These are phyloP conservation scores for Pelargonium nanum DNA, from an alignment of 345 rosid species.

Conservation along the genomic window DNA sequence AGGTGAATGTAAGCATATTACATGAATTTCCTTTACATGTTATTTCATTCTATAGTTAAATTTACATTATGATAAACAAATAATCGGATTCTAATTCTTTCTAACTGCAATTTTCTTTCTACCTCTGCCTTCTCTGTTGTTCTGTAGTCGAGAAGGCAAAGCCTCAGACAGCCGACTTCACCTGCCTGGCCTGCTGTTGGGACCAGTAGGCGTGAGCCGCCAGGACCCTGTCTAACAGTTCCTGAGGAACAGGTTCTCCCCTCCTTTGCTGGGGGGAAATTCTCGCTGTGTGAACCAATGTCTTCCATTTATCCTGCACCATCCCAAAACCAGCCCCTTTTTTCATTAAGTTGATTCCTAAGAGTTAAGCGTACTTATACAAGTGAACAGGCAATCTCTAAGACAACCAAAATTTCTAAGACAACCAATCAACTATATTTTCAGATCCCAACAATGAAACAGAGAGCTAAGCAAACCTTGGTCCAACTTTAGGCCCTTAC, in stretches of 20 bases:
- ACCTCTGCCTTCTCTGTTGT: no score
- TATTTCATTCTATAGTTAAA: not conserved
- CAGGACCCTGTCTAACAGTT: conserved; percentile 72
- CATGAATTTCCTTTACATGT: not conserved
- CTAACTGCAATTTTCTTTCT: no score
- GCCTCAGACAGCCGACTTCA: conserved; percentile 7
- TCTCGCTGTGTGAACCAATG: conserved; percentile 89
- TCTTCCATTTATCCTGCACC: conserved; percentile 95
- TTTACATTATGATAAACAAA: not conserved
- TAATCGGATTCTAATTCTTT: not conserved
- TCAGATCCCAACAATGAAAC: no score
- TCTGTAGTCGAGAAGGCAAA: conserved; percentile 26
- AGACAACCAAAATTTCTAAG: no score
- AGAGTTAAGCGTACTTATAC: no score
- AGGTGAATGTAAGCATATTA: not conserved
- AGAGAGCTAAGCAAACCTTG: no score
- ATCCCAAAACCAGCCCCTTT: no score
- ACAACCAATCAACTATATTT: no score
- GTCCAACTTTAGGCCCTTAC: no score
- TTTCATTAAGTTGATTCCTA: no score
- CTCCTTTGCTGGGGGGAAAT: conserved; percentile 85
- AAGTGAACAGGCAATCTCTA: no score
- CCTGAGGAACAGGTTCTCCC: conserved; percentile 97
- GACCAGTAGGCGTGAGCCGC: conserved; percentile 79
- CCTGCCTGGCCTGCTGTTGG: conserved; percentile 67